phyloP scores from a whole-genome alignment of 2,329 filamentous ascomycete species.

The Fusarium paranaense region DNA sequence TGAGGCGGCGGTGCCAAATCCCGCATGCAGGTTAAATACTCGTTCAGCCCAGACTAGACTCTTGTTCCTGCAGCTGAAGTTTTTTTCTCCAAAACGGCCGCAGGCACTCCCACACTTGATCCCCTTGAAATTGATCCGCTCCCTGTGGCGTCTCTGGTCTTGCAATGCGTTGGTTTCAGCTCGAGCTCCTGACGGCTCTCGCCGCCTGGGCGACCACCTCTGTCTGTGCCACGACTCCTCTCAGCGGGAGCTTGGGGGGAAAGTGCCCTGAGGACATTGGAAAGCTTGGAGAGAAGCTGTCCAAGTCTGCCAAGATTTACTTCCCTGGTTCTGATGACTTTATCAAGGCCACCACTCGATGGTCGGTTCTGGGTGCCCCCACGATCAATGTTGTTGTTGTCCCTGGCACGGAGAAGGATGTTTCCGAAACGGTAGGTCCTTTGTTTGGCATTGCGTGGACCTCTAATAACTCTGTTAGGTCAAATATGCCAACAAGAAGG shows the following conservation, averaged over 20 bases:
- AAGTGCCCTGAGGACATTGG: conserved; percentile 26
- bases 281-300: conserved; percentile 49
- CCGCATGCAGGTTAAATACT: conserved; percentile 31
- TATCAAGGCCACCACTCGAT: conserved; percentile 52
- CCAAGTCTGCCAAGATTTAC: conserved; percentile 55
- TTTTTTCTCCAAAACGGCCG: background rate
- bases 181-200: conserved; percentile 44
- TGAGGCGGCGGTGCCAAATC: background rate
- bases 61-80: background rate
- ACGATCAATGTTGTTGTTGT: conserved; percentile 59
- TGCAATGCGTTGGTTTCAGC: conserved; percentile 28
- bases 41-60: conserved; percentile 2
- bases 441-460: fast-evolving
- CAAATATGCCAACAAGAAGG: conserved; percentile 58
- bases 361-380: conserved; percentile 59
- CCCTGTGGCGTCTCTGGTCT: background rate
- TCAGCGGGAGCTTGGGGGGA: conserved; percentile 26
- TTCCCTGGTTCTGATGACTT: conserved; percentile 56
- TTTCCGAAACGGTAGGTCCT: conserved; percentile 57
- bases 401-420: conserved; percentile 60
- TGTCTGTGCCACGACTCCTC: conserved; percentile 31
- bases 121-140: background rate
- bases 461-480: conserved; percentile 25
- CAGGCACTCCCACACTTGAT: background rate
- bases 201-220: conserved; percentile 42